phyloP scores from a whole-genome alignment of 805 yeast species.

The Debaryomyces hansenii region DNA sequence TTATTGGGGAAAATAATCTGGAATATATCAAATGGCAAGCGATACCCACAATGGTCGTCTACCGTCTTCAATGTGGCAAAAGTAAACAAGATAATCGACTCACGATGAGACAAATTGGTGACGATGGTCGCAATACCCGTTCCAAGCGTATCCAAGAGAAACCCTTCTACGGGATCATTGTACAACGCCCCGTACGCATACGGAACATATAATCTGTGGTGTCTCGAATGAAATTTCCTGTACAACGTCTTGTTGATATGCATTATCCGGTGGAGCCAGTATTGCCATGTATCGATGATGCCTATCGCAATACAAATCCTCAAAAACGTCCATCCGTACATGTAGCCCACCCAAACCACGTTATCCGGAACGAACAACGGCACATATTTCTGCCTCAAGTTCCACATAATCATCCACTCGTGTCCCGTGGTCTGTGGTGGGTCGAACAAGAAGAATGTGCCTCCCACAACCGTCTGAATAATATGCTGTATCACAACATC shows the following conservation, averaged over 20 bases:
- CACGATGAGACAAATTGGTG: slow-evolving; percentile 71
- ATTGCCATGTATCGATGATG: slow-evolving; percentile 94
- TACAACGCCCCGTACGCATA: slow-evolving; percentile 96
- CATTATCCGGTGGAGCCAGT: slow-evolving; percentile 84
- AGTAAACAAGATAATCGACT: slow-evolving; percentile 68
- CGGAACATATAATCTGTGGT: slow-evolving; percentile 92
- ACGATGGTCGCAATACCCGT: slow-evolving; percentile 78
- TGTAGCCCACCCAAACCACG: slow-evolving; percentile 52
- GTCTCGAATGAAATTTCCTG: slow-evolving; percentile 86
- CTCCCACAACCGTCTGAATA: slow-evolving; percentile 76
- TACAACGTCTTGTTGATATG: slow-evolving; percentile 77
- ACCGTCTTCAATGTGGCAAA: slow-evolving; percentile 95
- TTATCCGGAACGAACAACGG: slow-evolving; percentile 48
- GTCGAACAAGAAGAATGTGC: slow-evolving; percentile 54
- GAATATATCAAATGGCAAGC: slow-evolving; percentile 87
- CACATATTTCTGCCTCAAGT: slow-evolving; percentile 34
- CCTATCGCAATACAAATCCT: slow-evolving; percentile 63
- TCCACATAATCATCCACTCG: slow-evolving; percentile 50
- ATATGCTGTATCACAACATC: slow-evolving; percentile 87
- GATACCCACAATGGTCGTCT: slow-evolving; percentile 98
- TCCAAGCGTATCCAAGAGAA: slow-evolving; percentile 86
- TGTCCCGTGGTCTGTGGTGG: slow-evolving; percentile 51
- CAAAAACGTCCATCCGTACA: slow-evolving; percentile 61
- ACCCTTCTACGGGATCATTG: slow-evolving; percentile 93
- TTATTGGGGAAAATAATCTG: slow-evolving; percentile 92